A percentile compares a stretch with the other conserved stretches of the same genome.
phyloP scores from a whole-genome alignment of 768 basidiomycete species.

The Lactarius quietus region DNA sequence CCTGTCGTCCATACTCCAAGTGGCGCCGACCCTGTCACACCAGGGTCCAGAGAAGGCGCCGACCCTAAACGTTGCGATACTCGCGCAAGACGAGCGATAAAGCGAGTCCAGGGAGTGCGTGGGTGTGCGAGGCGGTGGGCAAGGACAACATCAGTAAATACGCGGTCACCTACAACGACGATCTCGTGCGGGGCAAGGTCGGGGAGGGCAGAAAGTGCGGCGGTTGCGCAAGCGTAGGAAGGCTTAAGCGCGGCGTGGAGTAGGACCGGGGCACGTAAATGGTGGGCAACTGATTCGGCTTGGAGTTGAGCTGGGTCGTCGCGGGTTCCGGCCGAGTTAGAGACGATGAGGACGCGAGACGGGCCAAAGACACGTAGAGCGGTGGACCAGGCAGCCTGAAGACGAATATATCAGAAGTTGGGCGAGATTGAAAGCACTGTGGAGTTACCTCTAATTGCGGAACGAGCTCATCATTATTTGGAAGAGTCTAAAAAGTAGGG shows the following conservation, averaged over 20 bases:
- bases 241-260: slow-evolving; percentile 78
- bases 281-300: slow-evolving; percentile 82
- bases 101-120: slow-evolving; percentile 7
- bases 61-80: not conserved
- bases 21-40: slow-evolving; percentile 36
- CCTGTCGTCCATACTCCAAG: slow-evolving; percentile 68
- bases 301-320: slow-evolving; percentile 76
- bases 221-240: slow-evolving; percentile 64
- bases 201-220: slow-evolving; percentile 47
- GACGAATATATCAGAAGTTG: not conserved
- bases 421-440: not conserved
- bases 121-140: slow-evolving; percentile 62
- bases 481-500: slow-evolving; percentile 62
- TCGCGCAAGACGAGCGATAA: slow-evolving; percentile 10
- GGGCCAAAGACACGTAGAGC: slow-evolving; percentile 72
- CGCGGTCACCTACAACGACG: slow-evolving; percentile 84
- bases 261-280: slow-evolving; percentile 79
- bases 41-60: not conserved
- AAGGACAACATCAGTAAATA: slow-evolving; percentile 89
- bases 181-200: slow-evolving; percentile 63
- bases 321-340: slow-evolving; percentile 88
- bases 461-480: slow-evolving; percentile 69
- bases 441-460: slow-evolving; percentile 63
- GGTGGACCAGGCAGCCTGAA: slow-evolving; percentile 69
- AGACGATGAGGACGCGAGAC: slow-evolving; percentile 82